Conservation (phyloP, 495 filamentous ascomycete genomes). For the Recurvomyces mirabilis region DNA sequence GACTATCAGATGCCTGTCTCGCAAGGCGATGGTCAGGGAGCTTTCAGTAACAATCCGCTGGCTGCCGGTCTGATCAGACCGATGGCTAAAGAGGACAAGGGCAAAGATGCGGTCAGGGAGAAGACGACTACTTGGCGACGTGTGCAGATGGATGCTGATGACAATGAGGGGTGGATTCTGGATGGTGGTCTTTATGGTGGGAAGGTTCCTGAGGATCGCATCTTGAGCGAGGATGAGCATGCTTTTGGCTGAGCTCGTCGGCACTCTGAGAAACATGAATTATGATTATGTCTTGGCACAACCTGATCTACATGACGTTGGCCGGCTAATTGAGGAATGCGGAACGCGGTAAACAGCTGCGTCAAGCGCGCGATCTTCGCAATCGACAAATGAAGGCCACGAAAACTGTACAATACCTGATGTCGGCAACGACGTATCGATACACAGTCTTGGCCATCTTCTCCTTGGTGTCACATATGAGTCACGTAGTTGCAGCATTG, state of each 20-base stretch:
- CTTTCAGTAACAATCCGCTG: constrained; percentile 77
- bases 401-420: no score
- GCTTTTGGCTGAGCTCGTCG: constrained; percentile 36
- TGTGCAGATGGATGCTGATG: constrained; percentile 81
- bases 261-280: no score
- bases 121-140: constrained; percentile 69
- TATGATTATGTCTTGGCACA: no score
- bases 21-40: constrained; percentile 35
- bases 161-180: constrained; percentile 87
- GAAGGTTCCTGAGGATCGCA: constrained; percentile 30
- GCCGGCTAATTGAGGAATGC: no score
- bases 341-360: no score
- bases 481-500: background rate
- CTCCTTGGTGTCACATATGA: background rate
- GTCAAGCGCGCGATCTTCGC: no score
- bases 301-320: no score
- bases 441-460: background rate
- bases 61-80: constrained; percentile 63
- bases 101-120: constrained; percentile 62
- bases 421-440: no score
- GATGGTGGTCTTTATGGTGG: constrained; percentile 68
- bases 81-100: constrained; percentile 38
- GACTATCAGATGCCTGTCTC: background rate
- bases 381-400: no score
- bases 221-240: constrained; percentile 36